These are phyloP conservation scores for Mucor sp. DNA, from an alignment of 371 early-diverging fungal genomes.

Conservation along the genomic window DNA sequence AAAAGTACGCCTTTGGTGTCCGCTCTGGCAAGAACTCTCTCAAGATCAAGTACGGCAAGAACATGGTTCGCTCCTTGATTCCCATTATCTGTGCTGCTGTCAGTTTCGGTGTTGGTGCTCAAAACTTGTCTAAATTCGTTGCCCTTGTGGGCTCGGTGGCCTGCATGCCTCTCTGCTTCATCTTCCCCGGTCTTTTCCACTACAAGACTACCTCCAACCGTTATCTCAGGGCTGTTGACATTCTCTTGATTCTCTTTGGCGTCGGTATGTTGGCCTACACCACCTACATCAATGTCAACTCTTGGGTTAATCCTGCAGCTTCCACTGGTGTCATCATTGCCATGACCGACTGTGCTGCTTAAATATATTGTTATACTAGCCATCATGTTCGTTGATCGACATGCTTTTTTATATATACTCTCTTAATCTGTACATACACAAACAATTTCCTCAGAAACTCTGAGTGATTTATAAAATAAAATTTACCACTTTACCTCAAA, in stretches of 20 bases:
- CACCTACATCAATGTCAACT: slow-evolving; percentile 33
- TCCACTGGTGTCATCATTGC: background rate
- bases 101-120: slow-evolving; percentile 65
- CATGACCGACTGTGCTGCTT: background rate
- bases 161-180: slow-evolving; percentile 47
- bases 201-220: slow-evolving; percentile 46
- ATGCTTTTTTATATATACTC: background rate
- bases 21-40: slow-evolving; percentile 30
- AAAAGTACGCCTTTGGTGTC: slow-evolving; percentile 48
- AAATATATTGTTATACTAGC: background rate
- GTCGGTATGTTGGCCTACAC: slow-evolving; percentile 50
- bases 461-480: background rate
- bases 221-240: slow-evolving; percentile 38
- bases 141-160: slow-evolving; percentile 53
- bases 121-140: slow-evolving; percentile 73
- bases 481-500: background rate
- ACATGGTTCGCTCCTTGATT: slow-evolving; percentile 54
- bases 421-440: background rate
- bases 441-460: too few relatives aligned
- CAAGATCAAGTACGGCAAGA: slow-evolving; percentile 71
- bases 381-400: slow-evolving; percentile 1
- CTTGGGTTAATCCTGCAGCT: slow-evolving; percentile 36
- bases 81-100: slow-evolving; percentile 58
- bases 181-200: slow-evolving; percentile 66
- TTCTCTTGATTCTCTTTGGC: slow-evolving; percentile 55